Conservation (phyloP, 1,284 basidiomycete species). For the Ganoderma sinense region DNA sequence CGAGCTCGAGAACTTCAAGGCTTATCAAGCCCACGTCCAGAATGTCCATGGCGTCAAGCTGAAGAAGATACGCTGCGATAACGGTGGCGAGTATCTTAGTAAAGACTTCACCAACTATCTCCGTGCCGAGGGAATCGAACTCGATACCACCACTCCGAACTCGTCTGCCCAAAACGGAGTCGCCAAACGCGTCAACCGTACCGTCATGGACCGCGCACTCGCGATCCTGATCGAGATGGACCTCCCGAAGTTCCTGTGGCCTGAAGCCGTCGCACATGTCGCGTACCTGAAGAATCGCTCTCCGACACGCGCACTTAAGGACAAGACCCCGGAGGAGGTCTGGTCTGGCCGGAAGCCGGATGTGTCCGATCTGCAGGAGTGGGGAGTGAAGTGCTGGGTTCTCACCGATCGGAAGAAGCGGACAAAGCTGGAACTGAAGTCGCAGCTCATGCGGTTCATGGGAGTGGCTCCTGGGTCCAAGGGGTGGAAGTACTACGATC, state of each 20-base stretch:
- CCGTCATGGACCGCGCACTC: constrained; percentile 20
- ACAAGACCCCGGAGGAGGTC: constrained; percentile 28
- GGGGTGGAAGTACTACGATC: constrained; percentile 27
- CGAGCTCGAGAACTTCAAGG: constrained; percentile 32
- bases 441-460: constrained; percentile 22
- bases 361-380: constrained; percentile 20
- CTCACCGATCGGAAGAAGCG: constrained; percentile 8
- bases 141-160: constrained; percentile 37
- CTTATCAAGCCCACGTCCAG: constrained; percentile 32
- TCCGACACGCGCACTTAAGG: constrained; percentile 16
- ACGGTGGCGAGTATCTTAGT: constrained; percentile 40
- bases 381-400: constrained; percentile 19
- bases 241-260: constrained; percentile 39
- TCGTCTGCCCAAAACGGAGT: constrained; percentile 45
- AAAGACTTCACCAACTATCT: constrained; percentile 26
- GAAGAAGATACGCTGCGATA: constrained; percentile 37
- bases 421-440: constrained; percentile 22
- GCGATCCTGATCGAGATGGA: constrained; percentile 30
- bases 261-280: constrained; percentile 32
- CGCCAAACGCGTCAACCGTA: constrained; percentile 43
- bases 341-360: constrained; percentile 26
- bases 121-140: constrained; percentile 35
- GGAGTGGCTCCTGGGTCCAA: constrained; percentile 28
- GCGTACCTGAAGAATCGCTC: constrained; percentile 36
- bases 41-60: constrained; percentile 17